Base-by-base conservation (phyloP, 768 basidiomycete genomes). In the Boletus pseudo-olivaceus region DNA sequence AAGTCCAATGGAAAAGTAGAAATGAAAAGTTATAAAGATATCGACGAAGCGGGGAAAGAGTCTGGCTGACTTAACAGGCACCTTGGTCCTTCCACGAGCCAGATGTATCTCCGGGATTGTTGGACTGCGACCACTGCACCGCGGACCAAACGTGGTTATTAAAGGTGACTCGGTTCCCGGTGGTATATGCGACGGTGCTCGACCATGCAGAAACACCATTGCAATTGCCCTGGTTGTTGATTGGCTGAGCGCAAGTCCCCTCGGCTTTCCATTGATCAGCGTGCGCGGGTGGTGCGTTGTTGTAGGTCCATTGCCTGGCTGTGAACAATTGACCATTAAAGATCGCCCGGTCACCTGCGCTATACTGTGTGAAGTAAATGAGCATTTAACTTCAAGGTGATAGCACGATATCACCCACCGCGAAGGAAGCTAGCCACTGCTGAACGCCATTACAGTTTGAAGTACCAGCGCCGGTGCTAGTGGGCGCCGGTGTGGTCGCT, bases 251-350 rank as follows among this genome's bases (percentile, higher is more conserved):
- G 11, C 67, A 68, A 7, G 5, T 26, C 0, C 59, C 59, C 8
- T 4, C 39, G 1, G 32, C 1, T 0, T 19, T 20, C 69, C 67
- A 71, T 12, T 62, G 59, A 4, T 58, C 69, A 7, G 55, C 7
- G 14, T 59, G 60, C 0, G 43, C 1, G 1, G 49, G 38, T 0
- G 67, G 69, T 0, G 49, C 47, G 1, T 58, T 69, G 43, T 69
- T 53, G 3, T 49, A 69, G 0, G 58, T 61, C 69, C 67, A 69
- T 9, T 69, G 69, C 7, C 4, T 61, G 14, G 67, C 67, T 3
- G 59, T 63, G 33, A 17, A 69, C 33, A 71, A 7, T 1, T 63
- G 58, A 1, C 47, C 41, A 12, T 59, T 56, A 14, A 43, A 71
- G 6, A 71, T 67, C 5, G 47, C 69, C 34, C 45, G 38, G 0